Base-by-base conservation (phyloP, 306 rosid species). In the Citrullus colocynthis region DNA sequence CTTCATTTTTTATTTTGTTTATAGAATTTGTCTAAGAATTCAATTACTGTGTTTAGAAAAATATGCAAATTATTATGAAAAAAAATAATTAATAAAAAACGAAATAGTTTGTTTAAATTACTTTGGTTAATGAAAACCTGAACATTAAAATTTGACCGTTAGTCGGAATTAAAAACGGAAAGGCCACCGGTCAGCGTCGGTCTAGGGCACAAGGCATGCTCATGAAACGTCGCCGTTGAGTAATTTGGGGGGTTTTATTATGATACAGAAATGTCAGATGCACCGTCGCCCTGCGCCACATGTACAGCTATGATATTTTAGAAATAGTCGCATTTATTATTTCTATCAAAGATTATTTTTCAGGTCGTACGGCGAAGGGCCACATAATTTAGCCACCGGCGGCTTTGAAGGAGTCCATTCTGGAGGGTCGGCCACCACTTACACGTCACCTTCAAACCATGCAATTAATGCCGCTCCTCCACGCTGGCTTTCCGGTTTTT, bases 341-440 rank as follows among this genome's bases (percentile, higher is more conserved):
- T 3, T 12, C 1, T 39, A 34, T 5, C 17, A 14, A 24, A n/a
- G 10, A 5, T 15, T 5, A 4, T 66, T 39, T 39, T 66, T 66
- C 74, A 67, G 1, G 18, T 18, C 30, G 75, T 64, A 64, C 42
- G 71, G 21, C n/a, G 15, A 8, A 58, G 10, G 9, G 17, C 42
- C 39, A 28, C 9, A 28, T 42, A 11, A 42, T 9, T 41, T 41
- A n/a, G 76, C 21, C 56, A 24, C 7, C 58, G 76, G 76, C 76
- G 76, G 76, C 76, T 45, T 71, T 71, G 76, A 71, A 71, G 56
- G 58, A 48, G 58, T 71, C 76, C 52, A 12, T 8, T 39, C 24
- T 11, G 55, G 76, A 6, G 14, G 76, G 42, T 71, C 58, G 76
- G 20, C 76, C 41, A 48, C 56, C 58, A 52, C 16, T 3, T 15